Base-by-base conservation (phyloP, 805 yeast genomes). In the Metschnikowia rubicola region DNA sequence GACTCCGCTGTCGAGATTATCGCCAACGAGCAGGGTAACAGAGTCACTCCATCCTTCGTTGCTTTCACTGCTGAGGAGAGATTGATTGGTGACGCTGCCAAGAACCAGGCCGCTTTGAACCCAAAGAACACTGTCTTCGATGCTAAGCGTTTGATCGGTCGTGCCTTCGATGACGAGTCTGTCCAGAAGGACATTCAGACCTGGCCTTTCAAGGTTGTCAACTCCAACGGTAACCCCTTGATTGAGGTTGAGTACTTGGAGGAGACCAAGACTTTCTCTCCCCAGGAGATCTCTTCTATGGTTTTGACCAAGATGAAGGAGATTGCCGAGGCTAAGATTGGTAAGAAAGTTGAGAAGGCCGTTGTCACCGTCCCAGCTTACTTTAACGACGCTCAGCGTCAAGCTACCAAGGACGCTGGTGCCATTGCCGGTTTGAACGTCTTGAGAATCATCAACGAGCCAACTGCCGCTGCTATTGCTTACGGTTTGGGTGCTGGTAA, bases 271-370 rank as follows among this genome's bases (percentile, higher is more conserved):
- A 60, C 71, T 45, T 72, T 72, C 68, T 67, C 75, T 46, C 77
- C 77, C 49, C 75, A 72, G 65, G 77, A 72, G 65, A 72, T 72
- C 57, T 72, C 77, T 43, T 69, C 76, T 41, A 72, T 72, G 77
- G 75, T 72, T 52, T 72, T 72, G 62, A 70, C 72, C 69, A 72
- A 72, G 69, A 72, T 72, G 77, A 72, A 72, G 68, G 77, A 72
- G 78, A 85, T 87, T 60, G 97, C 97, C 58, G 97, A 90, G 80
- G 83, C 86, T 62, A 87, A 79, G 78, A 80, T 90, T 61, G 97
- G 97, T 68, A 74, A 79, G 64, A 77, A 75, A 64, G 96, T 90
- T 56, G 74, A 70, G 65, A 70, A 72, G 65, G 77, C 77, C 51
- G 77, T 72, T 54, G 66, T 72, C 50, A 72, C 77, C 53, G 77